Percentiles rank a stretch among this genome's conserved stretches.
Evolutionary conservation across 2,329 filamentous ascomycete species (phyloP).

Genomic region (Cladosporium phlei): DNA sequence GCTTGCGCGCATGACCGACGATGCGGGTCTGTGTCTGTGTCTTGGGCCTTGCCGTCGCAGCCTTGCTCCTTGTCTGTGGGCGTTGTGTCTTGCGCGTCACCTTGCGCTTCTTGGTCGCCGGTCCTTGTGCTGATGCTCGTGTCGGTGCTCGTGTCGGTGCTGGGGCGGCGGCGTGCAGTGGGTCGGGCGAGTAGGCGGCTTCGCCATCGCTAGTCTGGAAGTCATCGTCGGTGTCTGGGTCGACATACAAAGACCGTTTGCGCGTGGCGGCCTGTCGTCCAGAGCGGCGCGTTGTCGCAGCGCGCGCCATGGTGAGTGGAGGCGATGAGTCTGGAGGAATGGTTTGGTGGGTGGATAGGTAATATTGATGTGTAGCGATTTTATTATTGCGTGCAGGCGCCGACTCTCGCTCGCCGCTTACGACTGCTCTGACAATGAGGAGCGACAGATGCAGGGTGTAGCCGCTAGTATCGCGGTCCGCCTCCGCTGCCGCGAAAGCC

Average conservation of each 20-base stretch:
- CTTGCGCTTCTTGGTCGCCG: constrained; percentile 21
- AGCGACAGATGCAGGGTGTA: no score
- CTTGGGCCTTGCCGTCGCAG: constrained; percentile 16
- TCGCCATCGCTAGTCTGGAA: constrained; percentile 22
- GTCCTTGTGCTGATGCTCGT: not conserved
- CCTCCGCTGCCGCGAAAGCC: no score
- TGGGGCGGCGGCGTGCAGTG: constrained; percentile 9
- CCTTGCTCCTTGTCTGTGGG: constrained; percentile 25
- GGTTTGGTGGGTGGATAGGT: not conserved
- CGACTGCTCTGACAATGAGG: no score
- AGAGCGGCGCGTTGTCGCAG: constrained; percentile 30
- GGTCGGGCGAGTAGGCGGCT: constrained; percentile 18
- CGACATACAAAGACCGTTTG: constrained; percentile 31
- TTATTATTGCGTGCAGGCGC: no score
- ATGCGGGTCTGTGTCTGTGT: constrained; percentile 17
- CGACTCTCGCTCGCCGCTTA: no score
- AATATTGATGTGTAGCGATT: no score
- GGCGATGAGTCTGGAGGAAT: not conserved
- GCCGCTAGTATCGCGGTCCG: no score
- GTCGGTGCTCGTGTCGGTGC: no score
- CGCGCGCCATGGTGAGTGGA: constrained; percentile 18
- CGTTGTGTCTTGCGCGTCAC: constrained; percentile 16
- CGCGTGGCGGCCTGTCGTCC: constrained; percentile 29
- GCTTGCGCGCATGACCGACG: constrained; percentile 23
- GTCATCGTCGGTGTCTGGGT: constrained; percentile 35